Evolutionary conservation across 2,329 filamentous ascomycete species (phyloP).

Genomic region (Xylaria sp.): DNA sequence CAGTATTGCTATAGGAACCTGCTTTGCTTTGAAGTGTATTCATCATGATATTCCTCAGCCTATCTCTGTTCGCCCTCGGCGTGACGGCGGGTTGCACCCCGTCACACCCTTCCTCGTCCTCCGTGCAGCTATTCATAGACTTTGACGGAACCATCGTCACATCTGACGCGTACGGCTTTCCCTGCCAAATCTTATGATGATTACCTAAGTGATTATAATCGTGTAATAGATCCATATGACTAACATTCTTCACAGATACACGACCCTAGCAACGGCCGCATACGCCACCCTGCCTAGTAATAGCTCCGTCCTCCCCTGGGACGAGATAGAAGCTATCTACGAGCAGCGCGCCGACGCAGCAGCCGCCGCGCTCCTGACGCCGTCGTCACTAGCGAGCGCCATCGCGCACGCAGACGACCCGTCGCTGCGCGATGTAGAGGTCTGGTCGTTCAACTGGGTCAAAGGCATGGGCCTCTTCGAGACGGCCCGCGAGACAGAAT

Average conservation of each 20-base stretch:
- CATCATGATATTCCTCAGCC: neutral
- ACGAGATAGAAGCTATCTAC: conserved; percentile 13
- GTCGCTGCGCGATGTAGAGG: conserved; percentile 28
- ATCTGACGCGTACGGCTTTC: neutral
- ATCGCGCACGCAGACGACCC: conserved; percentile 27
- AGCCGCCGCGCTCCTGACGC: conserved; percentile 10
- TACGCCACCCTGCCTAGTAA: neutral
- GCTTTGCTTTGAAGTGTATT: neutral
- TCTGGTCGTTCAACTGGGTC: conserved; percentile 30
- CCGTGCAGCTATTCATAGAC: neutral
- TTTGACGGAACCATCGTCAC: conserved; percentile 1
- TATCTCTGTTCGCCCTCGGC: neutral
- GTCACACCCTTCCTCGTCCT: neutral
- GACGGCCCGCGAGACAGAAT: conserved; percentile 16
- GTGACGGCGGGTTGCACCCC: neutral
- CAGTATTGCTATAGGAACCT: neutral
- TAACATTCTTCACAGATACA: neutral
- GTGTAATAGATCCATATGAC: neutral
- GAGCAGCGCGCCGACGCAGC: conserved; percentile 23
- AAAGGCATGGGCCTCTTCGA: conserved; percentile 32
- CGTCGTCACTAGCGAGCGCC: conserved; percentile 21
- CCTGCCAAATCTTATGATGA: neutral
- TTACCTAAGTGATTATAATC: neutral
- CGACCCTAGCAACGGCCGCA: neutral
- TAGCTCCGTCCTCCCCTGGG: neutral